A percentile compares a stretch with the other conserved stretches of the same genome.
These are phyloP conservation scores for Crithidia thermophila DNA, from an alignment of 208 protist genomes.

Conservation along the genomic window DNA sequence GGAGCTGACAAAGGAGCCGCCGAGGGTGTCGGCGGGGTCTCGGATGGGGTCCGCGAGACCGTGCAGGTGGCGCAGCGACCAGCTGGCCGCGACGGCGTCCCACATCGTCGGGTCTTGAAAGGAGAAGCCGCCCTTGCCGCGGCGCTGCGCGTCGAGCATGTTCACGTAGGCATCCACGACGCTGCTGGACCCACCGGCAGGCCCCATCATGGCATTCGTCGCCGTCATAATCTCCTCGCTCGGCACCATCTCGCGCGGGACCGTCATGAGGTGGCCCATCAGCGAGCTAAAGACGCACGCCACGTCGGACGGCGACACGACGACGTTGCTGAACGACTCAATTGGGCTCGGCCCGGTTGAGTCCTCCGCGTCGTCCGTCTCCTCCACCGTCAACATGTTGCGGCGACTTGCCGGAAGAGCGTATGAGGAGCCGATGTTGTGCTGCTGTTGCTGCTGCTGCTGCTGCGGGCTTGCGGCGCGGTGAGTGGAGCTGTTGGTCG, in stretches of 20 bases:
- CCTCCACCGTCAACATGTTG: background rate
- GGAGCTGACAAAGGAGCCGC: constrained; percentile 12
- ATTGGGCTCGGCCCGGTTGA: constrained; percentile 7
- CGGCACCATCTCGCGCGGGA: constrained; percentile 37
- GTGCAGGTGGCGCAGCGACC: constrained; percentile 28
- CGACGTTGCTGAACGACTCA: constrained; percentile 44
- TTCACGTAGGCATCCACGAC: constrained; percentile 21
- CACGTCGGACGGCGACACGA: constrained; percentile 70
- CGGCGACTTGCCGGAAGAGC: background rate
- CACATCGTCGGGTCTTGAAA: constrained; percentile 36
- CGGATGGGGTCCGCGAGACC: constrained; percentile 8
- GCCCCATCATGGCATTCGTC: constrained; percentile 28
- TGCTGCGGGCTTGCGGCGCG: background rate
- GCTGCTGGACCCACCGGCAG: constrained; percentile 19
- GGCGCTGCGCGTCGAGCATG: constrained; percentile 24
- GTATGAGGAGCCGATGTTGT: background rate
- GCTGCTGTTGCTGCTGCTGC: background rate
- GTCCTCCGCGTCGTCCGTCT: constrained; percentile 2
- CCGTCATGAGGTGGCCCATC: constrained; percentile 62
- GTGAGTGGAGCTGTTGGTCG: background rate
- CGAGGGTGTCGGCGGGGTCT: constrained; percentile 8
- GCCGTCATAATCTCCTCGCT: constrained; percentile 30
- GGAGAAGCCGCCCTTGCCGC: constrained; percentile 17
- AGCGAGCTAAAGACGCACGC: constrained; percentile 68
- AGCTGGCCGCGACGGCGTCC: constrained; percentile 35